These are phyloP conservation scores for Lactarius hengduanensis DNA, from an alignment of 768 basidiomycete genomes.

Conservation along the genomic window DNA sequence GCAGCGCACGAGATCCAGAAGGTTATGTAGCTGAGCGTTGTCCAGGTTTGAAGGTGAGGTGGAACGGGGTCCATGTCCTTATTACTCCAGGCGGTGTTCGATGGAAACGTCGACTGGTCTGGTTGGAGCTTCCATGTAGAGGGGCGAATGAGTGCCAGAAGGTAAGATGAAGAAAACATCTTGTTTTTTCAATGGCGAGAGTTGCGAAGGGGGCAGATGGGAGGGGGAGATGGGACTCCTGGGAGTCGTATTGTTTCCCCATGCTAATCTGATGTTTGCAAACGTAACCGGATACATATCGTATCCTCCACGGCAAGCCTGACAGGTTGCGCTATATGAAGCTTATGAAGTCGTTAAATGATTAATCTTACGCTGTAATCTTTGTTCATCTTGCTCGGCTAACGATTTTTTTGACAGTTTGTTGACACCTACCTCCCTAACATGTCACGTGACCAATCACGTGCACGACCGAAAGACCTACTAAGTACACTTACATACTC, in stretches of 20 bases:
- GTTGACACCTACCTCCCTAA: too few species aligned
- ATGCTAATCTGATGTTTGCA: not conserved
- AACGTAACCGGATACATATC: not conserved
- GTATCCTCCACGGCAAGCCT: too few species aligned
- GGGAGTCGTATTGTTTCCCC: not conserved
- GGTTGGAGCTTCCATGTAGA: slow-evolving; percentile 53
- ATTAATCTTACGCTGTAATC: too few species aligned
- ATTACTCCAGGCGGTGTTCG: slow-evolving; percentile 61
- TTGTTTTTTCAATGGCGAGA: not conserved
- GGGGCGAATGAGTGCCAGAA: slow-evolving; percentile 23
- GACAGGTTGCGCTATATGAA: too few species aligned
- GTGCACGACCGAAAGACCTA: too few species aligned
- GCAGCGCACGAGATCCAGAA: slow-evolving; percentile 49
- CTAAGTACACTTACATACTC: too few species aligned
- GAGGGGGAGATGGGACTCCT: not conserved
- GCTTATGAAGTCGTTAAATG: too few species aligned
- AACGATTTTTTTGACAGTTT: too few species aligned
- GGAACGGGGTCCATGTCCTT: slow-evolving; percentile 79
- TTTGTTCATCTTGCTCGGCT: too few species aligned
- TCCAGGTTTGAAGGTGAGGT: slow-evolving; percentile 59
- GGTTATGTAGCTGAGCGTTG: slow-evolving; percentile 60
- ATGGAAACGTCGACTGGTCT: slow-evolving; percentile 54
- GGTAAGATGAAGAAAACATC: not conserved
- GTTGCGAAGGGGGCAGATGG: not conserved
- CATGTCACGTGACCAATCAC: too few species aligned